Percentiles rank a stretch among this genome's conserved stretches.
Evolutionary conservation across 2,329 filamentous ascomycete genomes (phyloP).

Genomic region (Colletotrichum sublineola): DNA sequence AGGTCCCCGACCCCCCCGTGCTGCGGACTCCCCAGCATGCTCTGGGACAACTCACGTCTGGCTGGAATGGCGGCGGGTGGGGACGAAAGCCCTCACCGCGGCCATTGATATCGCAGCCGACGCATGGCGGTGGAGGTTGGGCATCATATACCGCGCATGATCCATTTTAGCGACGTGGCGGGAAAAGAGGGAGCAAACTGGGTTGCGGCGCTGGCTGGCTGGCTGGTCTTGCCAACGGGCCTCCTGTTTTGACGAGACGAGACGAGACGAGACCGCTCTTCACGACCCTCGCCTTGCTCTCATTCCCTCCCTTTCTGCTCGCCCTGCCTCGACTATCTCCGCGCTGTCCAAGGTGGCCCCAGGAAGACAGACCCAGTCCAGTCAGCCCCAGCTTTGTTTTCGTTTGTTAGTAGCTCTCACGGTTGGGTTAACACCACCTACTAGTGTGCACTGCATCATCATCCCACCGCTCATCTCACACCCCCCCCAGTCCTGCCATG

Average conservation of each 20-base stretch:
- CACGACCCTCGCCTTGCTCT: slow-evolving; percentile 15
- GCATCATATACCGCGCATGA: slow-evolving; percentile 42
- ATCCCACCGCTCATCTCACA: slow-evolving; percentile 33
- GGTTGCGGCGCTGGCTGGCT: neutral
- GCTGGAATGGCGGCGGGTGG: slow-evolving; percentile 37
- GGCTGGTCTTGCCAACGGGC: slow-evolving; percentile 13
- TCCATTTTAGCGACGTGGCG: slow-evolving; percentile 40
- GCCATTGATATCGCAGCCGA: slow-evolving; percentile 37
- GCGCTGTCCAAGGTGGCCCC: neutral
- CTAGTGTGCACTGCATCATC: slow-evolving; percentile 1
- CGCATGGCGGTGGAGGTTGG: slow-evolving; percentile 43
- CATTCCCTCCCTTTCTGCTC: neutral
- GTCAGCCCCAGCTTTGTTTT: slow-evolving; percentile 19
- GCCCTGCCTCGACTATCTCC: slow-evolving; percentile 15
- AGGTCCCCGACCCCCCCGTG: slow-evolving; percentile 27
- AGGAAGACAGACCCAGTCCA: neutral
- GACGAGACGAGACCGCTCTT: slow-evolving; percentile 28
- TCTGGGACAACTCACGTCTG: slow-evolving; percentile 40
- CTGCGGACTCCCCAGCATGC: slow-evolving; percentile 24
- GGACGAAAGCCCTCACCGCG: slow-evolving; percentile 25
- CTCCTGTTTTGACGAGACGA: slow-evolving; percentile 29
- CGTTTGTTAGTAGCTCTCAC: slow-evolving; percentile 3
- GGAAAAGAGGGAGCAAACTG: slow-evolving; percentile 23
- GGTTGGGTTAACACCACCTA: slow-evolving; percentile 7
- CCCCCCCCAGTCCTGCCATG: slow-evolving; percentile 29